These are phyloP conservation scores for Neurospora discreta DNA, from an alignment of 495 filamentous ascomycete genomes.

Conservation along the genomic window DNA sequence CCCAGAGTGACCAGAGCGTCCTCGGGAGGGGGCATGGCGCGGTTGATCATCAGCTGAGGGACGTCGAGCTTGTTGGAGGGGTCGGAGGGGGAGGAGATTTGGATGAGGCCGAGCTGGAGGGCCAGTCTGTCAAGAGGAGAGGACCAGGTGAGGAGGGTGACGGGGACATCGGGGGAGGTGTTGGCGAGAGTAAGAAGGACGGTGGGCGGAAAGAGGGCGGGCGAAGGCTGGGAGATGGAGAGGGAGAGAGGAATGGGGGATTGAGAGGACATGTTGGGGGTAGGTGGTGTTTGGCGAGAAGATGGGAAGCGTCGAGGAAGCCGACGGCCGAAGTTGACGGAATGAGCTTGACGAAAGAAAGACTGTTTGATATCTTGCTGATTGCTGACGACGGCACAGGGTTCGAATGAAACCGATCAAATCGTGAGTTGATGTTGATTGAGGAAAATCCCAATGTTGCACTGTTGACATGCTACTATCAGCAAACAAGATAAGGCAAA, in stretches of 20 bases:
- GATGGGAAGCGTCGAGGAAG: neutral
- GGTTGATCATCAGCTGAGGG: constrained; percentile 32
- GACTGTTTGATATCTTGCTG: neutral
- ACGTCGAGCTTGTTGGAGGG: constrained; percentile 21
- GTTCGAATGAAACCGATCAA: neutral
- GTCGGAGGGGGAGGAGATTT: constrained; percentile 22
- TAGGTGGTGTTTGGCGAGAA: neutral
- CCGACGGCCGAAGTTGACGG: neutral
- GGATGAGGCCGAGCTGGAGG: constrained; percentile 34
- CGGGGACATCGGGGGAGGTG: constrained; percentile 18
- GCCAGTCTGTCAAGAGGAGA: constrained; percentile 39
- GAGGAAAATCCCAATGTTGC: neutral
- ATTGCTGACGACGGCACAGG: neutral
- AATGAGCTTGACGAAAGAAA: neutral
- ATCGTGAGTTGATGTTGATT: neutral
- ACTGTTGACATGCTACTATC: neutral
- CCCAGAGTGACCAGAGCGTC: constrained; percentile 34
- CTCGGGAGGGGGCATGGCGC: constrained; percentile 30
- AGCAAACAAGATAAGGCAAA: neutral
- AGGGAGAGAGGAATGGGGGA: neutral
- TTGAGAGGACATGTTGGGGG: neutral
- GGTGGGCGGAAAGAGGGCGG: constrained; percentile 4
- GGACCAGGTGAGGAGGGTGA: constrained; percentile 39
- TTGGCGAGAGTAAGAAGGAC: constrained; percentile 30
- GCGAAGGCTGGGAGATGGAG: neutral